phyloP scores from a whole-genome alignment of 495 filamentous ascomycete genomes.

The Aspergillus incahuasiensis region DNA sequence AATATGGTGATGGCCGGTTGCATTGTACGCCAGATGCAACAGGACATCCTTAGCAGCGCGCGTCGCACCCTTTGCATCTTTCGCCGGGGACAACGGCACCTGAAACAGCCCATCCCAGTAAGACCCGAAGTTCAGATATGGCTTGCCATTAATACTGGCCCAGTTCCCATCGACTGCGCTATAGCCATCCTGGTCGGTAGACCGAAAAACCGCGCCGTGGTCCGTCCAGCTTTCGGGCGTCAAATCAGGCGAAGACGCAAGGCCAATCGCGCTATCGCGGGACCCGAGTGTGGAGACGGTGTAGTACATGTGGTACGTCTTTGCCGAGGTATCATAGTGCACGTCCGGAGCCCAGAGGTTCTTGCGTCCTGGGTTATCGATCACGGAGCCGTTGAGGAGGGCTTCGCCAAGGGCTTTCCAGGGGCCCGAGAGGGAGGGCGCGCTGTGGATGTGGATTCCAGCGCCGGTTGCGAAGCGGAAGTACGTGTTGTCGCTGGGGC shows the following conservation, averaged over 20 bases:
- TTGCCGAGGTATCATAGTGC: not conserved
- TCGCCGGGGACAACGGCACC: conserved; percentile 40
- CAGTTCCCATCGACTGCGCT: conserved; percentile 2
- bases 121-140: conserved; percentile 46
- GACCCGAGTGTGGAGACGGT: not conserved
- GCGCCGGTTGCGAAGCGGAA: conserved; percentile 10
- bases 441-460: conserved; percentile 1
- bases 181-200: not conserved
- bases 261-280: not conserved
- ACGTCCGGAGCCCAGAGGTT: conserved; percentile 1
- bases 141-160: not conserved
- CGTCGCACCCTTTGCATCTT: not conserved
- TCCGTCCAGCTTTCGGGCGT: not conserved
- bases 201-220: not conserved
- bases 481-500: conserved; percentile 4
- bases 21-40: conserved; percentile 54
- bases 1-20: conserved; percentile 45
- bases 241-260: not conserved
- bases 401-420: conserved; percentile 4
- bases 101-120: conserved; percentile 68
- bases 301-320: conserved; percentile 3
- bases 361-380: not conserved
- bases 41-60: conserved; percentile 9
- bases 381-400: not conserved
- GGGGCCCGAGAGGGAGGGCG: not conserved